Conservation (phyloP, 2,329 filamentous ascomycete species). For the Sordariomycetes sp. region DNA sequence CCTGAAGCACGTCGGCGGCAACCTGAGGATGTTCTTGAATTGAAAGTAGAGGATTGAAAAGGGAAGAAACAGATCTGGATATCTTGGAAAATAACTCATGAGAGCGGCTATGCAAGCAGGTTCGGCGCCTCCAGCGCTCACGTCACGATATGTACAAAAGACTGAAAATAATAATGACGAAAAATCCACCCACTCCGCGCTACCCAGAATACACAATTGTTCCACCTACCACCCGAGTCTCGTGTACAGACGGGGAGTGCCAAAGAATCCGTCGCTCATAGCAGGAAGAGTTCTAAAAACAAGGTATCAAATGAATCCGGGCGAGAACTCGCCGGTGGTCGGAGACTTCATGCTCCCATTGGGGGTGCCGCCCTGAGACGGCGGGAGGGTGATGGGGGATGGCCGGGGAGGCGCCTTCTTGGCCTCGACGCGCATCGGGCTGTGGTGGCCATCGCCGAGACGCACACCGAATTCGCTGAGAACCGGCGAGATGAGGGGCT, state of each 20-base stretch:
- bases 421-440: conserved; percentile 17
- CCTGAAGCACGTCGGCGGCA: conserved; percentile 82
- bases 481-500: conserved; percentile 20
- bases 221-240: no score
- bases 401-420: conserved; percentile 22
- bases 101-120: no score
- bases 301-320: conserved; percentile 6
- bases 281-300: neutral
- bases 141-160: no score
- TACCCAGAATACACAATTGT: neutral
- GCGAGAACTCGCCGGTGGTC: conserved; percentile 2
- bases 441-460: conserved; percentile 1
- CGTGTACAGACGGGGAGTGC: no score
- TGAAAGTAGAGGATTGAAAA: conserved; percentile 23
- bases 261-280: neutral
- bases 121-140: no score
- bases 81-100: neutral
- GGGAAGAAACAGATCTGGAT: neutral
- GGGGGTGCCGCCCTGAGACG: conserved; percentile 9
- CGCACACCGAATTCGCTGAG: conserved; percentile 15
- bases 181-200: neutral
- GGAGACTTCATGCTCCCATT: conserved; percentile 5
- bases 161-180: neutral
- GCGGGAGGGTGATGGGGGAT: conserved; percentile 17
- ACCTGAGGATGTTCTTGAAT: conserved; percentile 67